Conservation (phyloP, 2,329 filamentous ascomycete genomes). For the Calonectria naviculata region DNA sequence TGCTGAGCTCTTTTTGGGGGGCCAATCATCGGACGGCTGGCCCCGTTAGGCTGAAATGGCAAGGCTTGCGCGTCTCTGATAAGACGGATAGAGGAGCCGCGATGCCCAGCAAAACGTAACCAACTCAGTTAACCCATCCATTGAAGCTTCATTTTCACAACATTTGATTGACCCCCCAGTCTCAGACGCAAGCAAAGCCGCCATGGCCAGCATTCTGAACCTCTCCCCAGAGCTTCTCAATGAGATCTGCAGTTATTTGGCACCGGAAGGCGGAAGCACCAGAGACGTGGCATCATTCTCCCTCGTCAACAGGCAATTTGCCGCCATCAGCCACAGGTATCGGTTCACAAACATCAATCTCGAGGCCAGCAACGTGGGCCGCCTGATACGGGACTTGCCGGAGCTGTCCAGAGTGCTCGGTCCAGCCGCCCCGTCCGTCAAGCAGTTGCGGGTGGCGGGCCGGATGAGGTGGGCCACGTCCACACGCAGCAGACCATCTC, state of each 20-base stretch:
- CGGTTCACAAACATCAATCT: neutral
- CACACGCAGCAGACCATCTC: neutral
- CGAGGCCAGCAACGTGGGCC: neutral
- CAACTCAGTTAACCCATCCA: no score
- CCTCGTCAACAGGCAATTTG: neutral
- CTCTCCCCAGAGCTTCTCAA: neutral
- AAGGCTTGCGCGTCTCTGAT: neutral
- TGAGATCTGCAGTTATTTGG: neutral
- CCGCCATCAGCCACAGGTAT: neutral
- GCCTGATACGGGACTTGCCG: neutral
- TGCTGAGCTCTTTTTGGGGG: neutral
- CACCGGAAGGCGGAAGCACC: neutral
- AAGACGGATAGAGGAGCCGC: neutral
- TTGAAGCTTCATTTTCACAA: no score
- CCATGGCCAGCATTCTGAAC: neutral
- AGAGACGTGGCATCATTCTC: neutral
- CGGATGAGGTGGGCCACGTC: neutral
- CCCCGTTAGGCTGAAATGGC: neutral
- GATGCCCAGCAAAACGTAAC: neutral
- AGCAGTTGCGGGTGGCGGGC: neutral
- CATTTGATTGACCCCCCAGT: no score
- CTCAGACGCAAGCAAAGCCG: neutral
- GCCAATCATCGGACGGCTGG: neutral
- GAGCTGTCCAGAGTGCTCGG: no score
- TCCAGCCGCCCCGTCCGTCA: neutral